Base-by-base conservation (phyloP, 1,139 yeast species). In the Debaryomyces sp. region DNA sequence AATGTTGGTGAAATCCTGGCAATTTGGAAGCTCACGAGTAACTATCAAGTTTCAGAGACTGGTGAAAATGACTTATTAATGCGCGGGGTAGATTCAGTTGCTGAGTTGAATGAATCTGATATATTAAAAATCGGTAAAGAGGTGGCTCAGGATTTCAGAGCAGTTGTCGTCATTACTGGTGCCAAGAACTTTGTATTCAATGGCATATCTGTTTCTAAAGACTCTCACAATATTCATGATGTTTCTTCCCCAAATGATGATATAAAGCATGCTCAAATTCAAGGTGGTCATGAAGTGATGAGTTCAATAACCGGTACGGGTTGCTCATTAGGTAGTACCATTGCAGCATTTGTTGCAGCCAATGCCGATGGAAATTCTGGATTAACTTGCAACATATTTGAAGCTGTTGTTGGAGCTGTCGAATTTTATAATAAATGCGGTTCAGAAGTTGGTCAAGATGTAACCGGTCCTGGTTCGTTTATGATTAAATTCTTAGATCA, bases 261-360 rank as follows among this genome's bases (percentile, higher is more conserved):
- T 1, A 40, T 51, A n/a, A 50, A 50, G 23, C 45, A 53, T 4
- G 53, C 48, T 1, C 54, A 38, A 12, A 64, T 83, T 4, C 53
- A 62, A 2, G 95, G 94, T 12, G 95, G 96, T 0, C 79, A 84
- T 55, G 67, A 72, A 17, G 60, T 85, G 40, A 85, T 91, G 87
- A 87, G 88, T 1, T 63, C 71, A 12, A 80, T 91, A n/a, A 91
- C 97, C 0, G 97, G 96, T 0, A 78, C 95, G 2, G 98, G 97
- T 0, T 92, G 97, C 55, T 81, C 94, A 0, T 70, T 90, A 42
- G 96, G 96, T 1, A 84, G 94, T 44, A 78, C 83, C 0, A 81
- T 90, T 47, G 85, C 89, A 0, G 75, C 89, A 1, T 79, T 75
- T 55, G 60, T 84, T 7, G 84, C 84, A 4, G 80, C 84, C 2